These are phyloP conservation scores for Suillus discolor DNA, from an alignment of 768 basidiomycete species.

Conservation along the genomic window DNA sequence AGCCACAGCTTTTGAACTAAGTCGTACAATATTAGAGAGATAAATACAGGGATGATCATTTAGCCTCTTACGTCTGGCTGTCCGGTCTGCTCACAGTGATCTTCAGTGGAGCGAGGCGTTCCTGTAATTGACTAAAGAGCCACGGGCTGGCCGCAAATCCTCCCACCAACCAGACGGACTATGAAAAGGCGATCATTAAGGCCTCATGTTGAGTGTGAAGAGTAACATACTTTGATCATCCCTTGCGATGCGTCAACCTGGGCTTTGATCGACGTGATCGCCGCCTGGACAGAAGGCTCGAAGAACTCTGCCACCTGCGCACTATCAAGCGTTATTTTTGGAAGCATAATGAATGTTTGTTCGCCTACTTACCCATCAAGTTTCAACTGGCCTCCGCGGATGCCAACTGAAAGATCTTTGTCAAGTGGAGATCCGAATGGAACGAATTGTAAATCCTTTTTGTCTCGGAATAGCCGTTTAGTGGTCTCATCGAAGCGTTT, in stretches of 20 bases:
- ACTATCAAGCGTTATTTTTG: conserved; percentile 22
- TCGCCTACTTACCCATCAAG: conserved; percentile 57
- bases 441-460: conserved; percentile 68
- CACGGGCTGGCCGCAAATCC: conserved; percentile 84
- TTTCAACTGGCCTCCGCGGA: conserved; percentile 72
- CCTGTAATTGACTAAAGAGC: conserved; percentile 76
- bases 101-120: conserved; percentile 55
- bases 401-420: conserved; percentile 69
- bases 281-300: conserved; percentile 78
- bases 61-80: conserved; percentile 64
- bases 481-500: conserved; percentile 83
- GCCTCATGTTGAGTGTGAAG: background rate
- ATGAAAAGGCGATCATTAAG: conserved; percentile 16
- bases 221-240: conserved; percentile 55
- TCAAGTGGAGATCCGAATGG: conserved; percentile 79
- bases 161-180: conserved; percentile 85
- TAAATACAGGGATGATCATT: conserved; percentile 9
- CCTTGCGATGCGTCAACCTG: conserved; percentile 73
- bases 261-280: conserved; percentile 64
- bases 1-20: conserved; percentile 83
- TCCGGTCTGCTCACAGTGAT: conserved; percentile 76
- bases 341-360: conserved; percentile 25
- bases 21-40: conserved; percentile 13
- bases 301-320: conserved; percentile 69
- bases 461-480: conserved; percentile 75